Conservation (phyloP, 345 rosid genomes). For the Melaleuca alternifolia region DNA sequence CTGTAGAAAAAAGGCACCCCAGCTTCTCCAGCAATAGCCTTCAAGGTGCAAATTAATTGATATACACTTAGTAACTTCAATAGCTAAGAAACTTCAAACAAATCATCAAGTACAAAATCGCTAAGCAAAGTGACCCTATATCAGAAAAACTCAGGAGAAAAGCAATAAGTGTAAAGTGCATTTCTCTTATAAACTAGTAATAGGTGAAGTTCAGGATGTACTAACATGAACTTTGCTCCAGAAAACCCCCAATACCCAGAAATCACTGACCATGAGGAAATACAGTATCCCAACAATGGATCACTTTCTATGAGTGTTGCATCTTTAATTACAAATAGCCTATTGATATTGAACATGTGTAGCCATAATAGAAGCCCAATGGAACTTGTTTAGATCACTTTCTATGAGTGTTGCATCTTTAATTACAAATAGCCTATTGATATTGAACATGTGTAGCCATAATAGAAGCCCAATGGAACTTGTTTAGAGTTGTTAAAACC, state of each 20-base stretch:
- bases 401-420: neutral
- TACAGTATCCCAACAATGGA: neutral
- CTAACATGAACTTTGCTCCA: neutral
- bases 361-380: no score
- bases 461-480: neutral
- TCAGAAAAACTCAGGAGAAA: neutral
- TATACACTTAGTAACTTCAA: neutral
- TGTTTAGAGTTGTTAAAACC: neutral
- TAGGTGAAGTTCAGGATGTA: neutral
- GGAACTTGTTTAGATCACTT: no score
- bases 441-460: neutral
- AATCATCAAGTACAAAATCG: neutral
- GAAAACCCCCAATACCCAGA: neutral
- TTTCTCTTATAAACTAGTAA: neutral
- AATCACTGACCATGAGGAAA: neutral
- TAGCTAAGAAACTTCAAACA: neutral
- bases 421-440: neutral
- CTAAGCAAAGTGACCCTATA: neutral
- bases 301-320: neutral
- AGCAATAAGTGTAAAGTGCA: neutral
- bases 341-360: neutral
- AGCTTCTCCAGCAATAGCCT: constrained; percentile 99
- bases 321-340: neutral
- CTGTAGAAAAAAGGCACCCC: constrained; percentile 98
- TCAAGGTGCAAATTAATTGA: constrained; percentile 8